A percentile compares a stretch with the other conserved stretches of the same genome.
Evolutionary conservation across 805 yeast genomes (phyloP).

Genomic region (Huiozyma sinensis): DNA sequence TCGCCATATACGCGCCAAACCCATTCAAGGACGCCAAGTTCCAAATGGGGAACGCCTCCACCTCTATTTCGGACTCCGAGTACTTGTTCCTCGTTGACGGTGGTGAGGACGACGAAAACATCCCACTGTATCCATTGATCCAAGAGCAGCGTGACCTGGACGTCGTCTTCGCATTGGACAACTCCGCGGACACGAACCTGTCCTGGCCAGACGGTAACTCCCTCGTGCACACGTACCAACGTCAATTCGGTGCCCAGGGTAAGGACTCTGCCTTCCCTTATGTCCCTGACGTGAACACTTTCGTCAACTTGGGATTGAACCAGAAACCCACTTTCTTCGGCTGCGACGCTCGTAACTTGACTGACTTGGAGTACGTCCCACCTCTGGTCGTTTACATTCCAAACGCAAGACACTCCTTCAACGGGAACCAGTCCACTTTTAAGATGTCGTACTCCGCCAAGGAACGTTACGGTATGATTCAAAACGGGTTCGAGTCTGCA

Average conservation of each 20-base stretch:
- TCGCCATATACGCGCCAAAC: constrained; percentile 63
- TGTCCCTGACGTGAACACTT: constrained; percentile 61
- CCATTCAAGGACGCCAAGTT: constrained; percentile 45
- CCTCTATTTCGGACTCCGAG: constrained; percentile 31
- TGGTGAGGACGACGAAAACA: constrained; percentile 55
- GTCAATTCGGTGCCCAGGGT: constrained; percentile 47
- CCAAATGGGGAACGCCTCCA: constrained; percentile 23
- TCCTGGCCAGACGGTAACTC: constrained; percentile 64
- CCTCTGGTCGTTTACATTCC: constrained; percentile 75
- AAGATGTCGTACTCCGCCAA: constrained; percentile 49
- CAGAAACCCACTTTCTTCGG: constrained; percentile 75
- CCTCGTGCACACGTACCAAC: constrained; percentile 41
- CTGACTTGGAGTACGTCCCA: constrained; percentile 44
- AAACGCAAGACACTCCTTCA: constrained; percentile 53
- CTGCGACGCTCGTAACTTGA: constrained; percentile 56
- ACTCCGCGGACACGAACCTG: constrained; percentile 50
- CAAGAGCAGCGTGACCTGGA: constrained; percentile 52
- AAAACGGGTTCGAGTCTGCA: constrained; percentile 65
- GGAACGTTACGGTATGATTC: constrained; percentile 49
- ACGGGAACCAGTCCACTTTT: constrained; percentile 65
- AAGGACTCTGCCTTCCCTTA: constrained; percentile 62
- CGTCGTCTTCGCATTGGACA: constrained; percentile 55
- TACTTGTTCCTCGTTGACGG: constrained; percentile 55
- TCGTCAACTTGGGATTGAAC: constrained; percentile 49
- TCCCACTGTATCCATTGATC: constrained; percentile 54